Base-by-base conservation (phyloP, 1,284 basidiomycete species). In the Pseudozyma sp. region DNA sequence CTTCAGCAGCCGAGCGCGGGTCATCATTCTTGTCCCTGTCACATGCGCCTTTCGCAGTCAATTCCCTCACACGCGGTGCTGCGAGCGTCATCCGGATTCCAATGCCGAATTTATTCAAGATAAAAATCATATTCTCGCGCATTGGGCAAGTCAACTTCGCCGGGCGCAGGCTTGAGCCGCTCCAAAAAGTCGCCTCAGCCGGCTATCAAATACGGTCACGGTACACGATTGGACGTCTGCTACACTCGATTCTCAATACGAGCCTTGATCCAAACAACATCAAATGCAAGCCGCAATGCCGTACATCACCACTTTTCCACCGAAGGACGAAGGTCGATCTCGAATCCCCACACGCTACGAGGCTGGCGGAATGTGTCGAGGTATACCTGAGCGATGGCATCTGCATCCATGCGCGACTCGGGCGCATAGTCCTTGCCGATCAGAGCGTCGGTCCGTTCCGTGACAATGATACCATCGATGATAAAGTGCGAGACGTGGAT, bases 361-460 rank as follows among this genome's bases (percentile, higher is more conserved):
- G 64, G 60, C 31, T 77, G 75, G 16, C 62, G 50, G 0, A 61
- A 54, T 2, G 66, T 69, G 31, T 75, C 72, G 17, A 76, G 58
- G 43, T 75, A 77, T 16, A 76, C 72, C 50, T 77, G 72, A 16
- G 75, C 73, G 30, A 77, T 77, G 10, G 48, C 75, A 43, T 77
- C 69, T 0, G 75, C 30, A 19, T 77, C 54, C 75, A 77, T 72
- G 43, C 75, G 45, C 13, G 75, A 62, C 16, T 56, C 62, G 3
- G 63, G 50, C 5, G 56, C 55, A 33, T 64, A 76, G 44, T 71
- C 44, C 33, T 45, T 70, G 5, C 68, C 61, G 17, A 63, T 14
- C 8, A 70, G 34, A 1, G 16, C 5, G 24, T 75, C 71, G 10
- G 64, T 75, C 8, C 68, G 54, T 16, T 75, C 71, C n/a, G 71